Base-by-base conservation (phyloP, 1,284 basidiomycete genomes). In the Puccinia novopanici region DNA sequence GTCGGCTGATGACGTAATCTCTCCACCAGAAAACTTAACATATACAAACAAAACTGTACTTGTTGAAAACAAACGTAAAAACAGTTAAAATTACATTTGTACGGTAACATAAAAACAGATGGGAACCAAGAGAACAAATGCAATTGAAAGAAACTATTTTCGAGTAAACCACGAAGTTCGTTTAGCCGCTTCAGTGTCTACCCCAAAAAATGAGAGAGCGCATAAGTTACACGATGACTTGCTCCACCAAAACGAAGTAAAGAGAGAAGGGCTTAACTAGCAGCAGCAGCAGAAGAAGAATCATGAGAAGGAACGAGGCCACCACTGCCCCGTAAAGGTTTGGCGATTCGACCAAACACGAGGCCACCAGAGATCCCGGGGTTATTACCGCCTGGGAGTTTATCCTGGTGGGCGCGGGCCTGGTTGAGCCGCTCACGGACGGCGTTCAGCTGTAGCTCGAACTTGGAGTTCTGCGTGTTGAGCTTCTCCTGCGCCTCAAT, bases 401-500 rank as follows among this genome's bases (percentile, higher is more conserved):
- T 93, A 90, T 91, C 91, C 30, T 92, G 92, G 93, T 86, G 87
- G 94, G 93, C 93, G 87, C 94, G 90, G 81, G 94, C 93, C 86
- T 95, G 93, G 86, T 95, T 93, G 76, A 98, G 88, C 81, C 94
- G 89, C 85, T 96, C 93, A 86, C 93, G 93, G 83, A 98, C 92
- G 30, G 92, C 91, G 86, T 94, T 92, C 76, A 98, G 87, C 86
- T 97, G 94, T 79, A 91, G 90, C 87, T 97, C 94, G 87, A 96
- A 97, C 87, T 95, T 96, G 89, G 94, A 91, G 87, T 98, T 96
- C 88, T 96, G 93, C 82, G 92, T 87, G 48, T 92, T 91, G 81
- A 98, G 88, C 84, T 95, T 90, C 79, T 94, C 91, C 87, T 98
- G 95, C 59, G 95, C 94, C 84, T 98, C 95, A 85, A 93, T 93